Base-by-base conservation (phyloP, 2,329 filamentous ascomycete genomes). In the Diatrype stigma region DNA sequence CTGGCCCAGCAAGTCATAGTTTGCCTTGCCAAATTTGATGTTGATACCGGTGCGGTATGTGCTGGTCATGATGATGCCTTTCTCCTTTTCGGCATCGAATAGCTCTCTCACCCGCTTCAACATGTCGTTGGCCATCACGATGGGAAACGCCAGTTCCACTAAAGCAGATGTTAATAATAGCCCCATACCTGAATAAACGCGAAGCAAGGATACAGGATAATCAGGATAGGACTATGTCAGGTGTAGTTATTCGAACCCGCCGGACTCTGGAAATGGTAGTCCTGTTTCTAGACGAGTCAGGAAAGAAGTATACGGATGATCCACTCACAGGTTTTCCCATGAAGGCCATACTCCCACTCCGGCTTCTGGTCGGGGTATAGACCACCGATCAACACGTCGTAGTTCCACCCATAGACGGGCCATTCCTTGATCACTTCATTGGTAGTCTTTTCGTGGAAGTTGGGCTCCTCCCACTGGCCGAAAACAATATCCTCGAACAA, bases 351-450 rank as follows among this genome's bases (percentile, higher is more conserved):
- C n/a, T 79, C 76, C 75, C 76, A 79, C 54, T 76, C 70, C 4
- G 76, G 71, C 48, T 69, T 69, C 60, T 77, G 73, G 48, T 70
- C 71, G 7, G 68, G 73, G 58, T 78, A 79, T 17, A 79, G 60
- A 0, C 76, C 76, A 16, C 76, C 76, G 51, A 79, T 79, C 14
- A 79, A 66, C 10, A 79, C 74, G 58, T 79, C 76, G 58, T 79
- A 77, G 64, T 78, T 77, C 69, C 72, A 78, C 11, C 76, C 76
- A 55, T 77, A 77, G 23, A 79, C 76, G 16, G 76, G 76, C 74
- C 75, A 79, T 3, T 66, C 54, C 0, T 58, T 59, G 50, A 79
- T 71, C n/a, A 65, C 54, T 48, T 67, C 49, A 61, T 75, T 67
- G 28, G 73, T 78, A 14, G 64, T 68, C 67, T 78, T 79, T 51